A percentile compares a stretch with the other conserved stretches of the same genome.
phyloP scores from a whole-genome alignment of 2,329 filamentous ascomycete species.

The Cercospora berteroae region DNA sequence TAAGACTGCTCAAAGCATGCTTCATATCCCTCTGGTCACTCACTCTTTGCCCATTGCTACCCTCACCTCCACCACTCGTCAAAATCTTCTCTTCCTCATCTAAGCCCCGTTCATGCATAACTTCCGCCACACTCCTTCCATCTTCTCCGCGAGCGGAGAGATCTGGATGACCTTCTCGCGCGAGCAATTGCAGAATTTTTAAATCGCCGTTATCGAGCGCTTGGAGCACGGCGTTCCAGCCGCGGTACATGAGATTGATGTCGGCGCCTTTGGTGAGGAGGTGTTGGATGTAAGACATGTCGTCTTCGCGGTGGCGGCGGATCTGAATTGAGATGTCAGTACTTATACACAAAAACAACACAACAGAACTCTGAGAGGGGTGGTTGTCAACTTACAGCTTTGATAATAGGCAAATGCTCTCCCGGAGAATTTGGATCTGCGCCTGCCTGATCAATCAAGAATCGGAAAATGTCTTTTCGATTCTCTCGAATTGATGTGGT shows the following conservation, averaged over 20 bases:
- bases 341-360: too few relatives aligned
- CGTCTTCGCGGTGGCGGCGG: conserved; percentile 55
- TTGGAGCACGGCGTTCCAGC: conserved; percentile 65
- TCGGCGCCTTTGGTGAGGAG: conserved; percentile 64
- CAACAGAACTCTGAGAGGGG: too few relatives aligned
- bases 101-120: conserved; percentile 59
- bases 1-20: conserved; percentile 17
- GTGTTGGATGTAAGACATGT: conserved; percentile 61
- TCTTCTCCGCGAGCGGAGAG: conserved; percentile 55
- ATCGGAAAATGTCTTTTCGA: conserved; percentile 59
- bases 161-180: conserved; percentile 52
- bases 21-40: conserved; percentile 19
- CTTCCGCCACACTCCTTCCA: conserved; percentile 56
- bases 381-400: conserved; percentile 45
- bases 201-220: conserved; percentile 63
- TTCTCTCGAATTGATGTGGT: conserved; percentile 66
- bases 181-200: conserved; percentile 54
- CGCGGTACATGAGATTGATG: conserved; percentile 65
- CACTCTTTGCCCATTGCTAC: neutral
- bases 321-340: conserved; percentile 37
- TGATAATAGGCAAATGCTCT: conserved; percentile 69
- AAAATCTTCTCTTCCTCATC: conserved; percentile 45
- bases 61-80: conserved; percentile 6
- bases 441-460: conserved; percentile 56
- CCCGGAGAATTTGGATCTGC: conserved; percentile 67